Percentiles rank a stretch among this genome's conserved stretches.
phyloP scores from a whole-genome alignment of 1,284 basidiomycete genomes.

The Microbotryum violaceum region DNA sequence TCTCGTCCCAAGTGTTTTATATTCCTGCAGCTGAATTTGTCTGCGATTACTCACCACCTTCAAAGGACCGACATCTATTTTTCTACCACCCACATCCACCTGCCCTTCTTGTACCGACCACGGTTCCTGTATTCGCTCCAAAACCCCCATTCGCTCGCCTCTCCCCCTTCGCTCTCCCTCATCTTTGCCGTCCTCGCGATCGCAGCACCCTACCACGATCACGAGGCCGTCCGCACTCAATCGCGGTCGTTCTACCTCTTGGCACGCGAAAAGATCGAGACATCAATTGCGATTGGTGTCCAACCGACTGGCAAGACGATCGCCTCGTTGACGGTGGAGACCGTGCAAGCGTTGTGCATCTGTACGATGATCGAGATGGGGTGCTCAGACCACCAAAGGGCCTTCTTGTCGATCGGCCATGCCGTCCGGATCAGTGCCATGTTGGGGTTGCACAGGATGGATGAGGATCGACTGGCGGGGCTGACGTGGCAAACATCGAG shows the following conservation, averaged over 20 bases:
- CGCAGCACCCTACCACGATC: slow-evolving; percentile 24
- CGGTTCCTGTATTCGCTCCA: slow-evolving; percentile 29
- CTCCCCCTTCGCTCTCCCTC: slow-evolving; percentile 23
- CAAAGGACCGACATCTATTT: slow-evolving; percentile 25
- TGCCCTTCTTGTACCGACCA: slow-evolving; percentile 29
- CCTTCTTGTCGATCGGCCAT: slow-evolving; percentile 25
- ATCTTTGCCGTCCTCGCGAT: slow-evolving; percentile 27
- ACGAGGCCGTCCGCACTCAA: slow-evolving; percentile 7
- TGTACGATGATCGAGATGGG: slow-evolving; percentile 27
- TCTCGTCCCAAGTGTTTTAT: not conserved
- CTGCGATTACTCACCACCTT: no score
- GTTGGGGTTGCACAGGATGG: slow-evolving; percentile 29
- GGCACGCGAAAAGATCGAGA: slow-evolving; percentile 24
- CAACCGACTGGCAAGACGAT: not conserved
- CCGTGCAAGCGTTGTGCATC: slow-evolving; percentile 24
- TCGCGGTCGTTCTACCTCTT: slow-evolving; percentile 11
- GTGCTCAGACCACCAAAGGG: slow-evolving; percentile 26
- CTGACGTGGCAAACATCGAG: slow-evolving; percentile 7
- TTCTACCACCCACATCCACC: slow-evolving; percentile 19
- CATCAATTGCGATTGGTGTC: slow-evolving; percentile 17
- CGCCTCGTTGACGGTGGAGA: slow-evolving; percentile 28
- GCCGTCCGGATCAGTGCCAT: slow-evolving; percentile 28
- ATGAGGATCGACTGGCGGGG: slow-evolving; percentile 25
- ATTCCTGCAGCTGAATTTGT: not conserved
- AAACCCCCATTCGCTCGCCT: slow-evolving; percentile 19